phyloP scores from a whole-genome alignment of 176 grass and related monocot genomes.

The Cenchrus americanus region DNA sequence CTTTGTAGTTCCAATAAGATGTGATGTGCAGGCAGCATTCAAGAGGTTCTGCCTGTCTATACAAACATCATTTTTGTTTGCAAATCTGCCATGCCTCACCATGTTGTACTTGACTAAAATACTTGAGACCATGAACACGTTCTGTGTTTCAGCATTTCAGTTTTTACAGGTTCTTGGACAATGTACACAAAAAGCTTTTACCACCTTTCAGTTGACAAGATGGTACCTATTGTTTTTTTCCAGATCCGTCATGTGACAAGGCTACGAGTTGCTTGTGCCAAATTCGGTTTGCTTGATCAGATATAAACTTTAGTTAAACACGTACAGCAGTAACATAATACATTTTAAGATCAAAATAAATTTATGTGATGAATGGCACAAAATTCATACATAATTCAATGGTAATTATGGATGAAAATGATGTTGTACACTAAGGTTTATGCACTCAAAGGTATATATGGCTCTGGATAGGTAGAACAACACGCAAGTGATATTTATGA shows the following conservation, averaged over 20 bases:
- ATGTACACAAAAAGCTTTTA: background rate
- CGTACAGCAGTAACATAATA: background rate
- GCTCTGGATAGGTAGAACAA: too few relatives aligned
- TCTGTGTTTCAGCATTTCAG: background rate
- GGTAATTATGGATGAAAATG: background rate
- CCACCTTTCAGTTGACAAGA: background rate
- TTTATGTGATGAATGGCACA: background rate
- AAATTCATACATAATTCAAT: background rate
- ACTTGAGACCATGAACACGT: background rate
- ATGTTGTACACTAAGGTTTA: too few relatives aligned
- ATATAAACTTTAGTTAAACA: conserved; percentile 3
- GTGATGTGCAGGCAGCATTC: conserved; percentile 9
- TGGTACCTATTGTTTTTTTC: background rate
- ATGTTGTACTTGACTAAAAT: background rate
- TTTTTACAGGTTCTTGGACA: conserved; percentile 24
- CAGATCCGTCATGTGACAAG: background rate
- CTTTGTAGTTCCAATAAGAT: conserved; percentile 46
- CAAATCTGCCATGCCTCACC: background rate
- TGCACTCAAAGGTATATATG: too few relatives aligned
- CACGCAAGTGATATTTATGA: too few relatives aligned
- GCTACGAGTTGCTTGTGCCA: background rate
- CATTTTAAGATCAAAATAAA: background rate
- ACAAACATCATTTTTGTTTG: conserved; percentile 16
- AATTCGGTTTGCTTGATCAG: background rate
- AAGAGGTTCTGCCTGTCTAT: conserved; percentile 17